phyloP scores from a whole-genome alignment of 495 filamentous ascomycete species.

The Aspergillus bridgeri region DNA sequence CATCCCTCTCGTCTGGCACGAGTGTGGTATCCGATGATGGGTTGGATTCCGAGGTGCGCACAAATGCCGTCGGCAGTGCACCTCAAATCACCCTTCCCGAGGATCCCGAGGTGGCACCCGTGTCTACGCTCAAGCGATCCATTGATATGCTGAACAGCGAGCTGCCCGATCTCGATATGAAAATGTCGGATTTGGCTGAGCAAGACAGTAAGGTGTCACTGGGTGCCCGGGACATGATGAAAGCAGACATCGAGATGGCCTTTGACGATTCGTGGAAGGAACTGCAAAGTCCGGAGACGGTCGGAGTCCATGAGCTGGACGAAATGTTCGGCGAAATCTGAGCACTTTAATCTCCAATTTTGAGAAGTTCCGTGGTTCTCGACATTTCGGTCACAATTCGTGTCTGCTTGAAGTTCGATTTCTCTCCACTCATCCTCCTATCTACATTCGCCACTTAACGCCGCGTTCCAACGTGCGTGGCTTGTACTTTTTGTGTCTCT shows the following conservation, averaged over 20 bases:
- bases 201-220: slow-evolving; percentile 39
- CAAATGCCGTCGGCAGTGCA: slow-evolving; percentile 19
- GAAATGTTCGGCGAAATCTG: slow-evolving; percentile 65
- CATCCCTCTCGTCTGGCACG: slow-evolving; percentile 49
- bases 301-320: slow-evolving; percentile 91
- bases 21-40: slow-evolving; percentile 33
- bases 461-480: not conserved
- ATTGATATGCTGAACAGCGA: slow-evolving; percentile 45
- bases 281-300: slow-evolving; percentile 76
- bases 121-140: slow-evolving; percentile 41
- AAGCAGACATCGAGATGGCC: slow-evolving; percentile 34
- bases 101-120: slow-evolving; percentile 27
- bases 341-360: slow-evolving; percentile 7
- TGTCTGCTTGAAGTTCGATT: slow-evolving; percentile 1
- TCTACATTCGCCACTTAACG: not conserved
- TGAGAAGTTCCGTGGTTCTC: not conserved
- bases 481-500: not conserved
- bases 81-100: slow-evolving; percentile 38
- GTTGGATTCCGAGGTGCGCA: slow-evolving; percentile 24
- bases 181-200: slow-evolving; percentile 45
- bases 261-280: slow-evolving; percentile 53
- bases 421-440: slow-evolving; percentile 14
- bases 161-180: slow-evolving; percentile 43
- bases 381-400: not conserved
- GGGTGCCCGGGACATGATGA: slow-evolving; percentile 42